Evolutionary conservation across 2,329 filamentous ascomycete genomes (phyloP).

Genomic region (Fusarium tricinctum): DNA sequence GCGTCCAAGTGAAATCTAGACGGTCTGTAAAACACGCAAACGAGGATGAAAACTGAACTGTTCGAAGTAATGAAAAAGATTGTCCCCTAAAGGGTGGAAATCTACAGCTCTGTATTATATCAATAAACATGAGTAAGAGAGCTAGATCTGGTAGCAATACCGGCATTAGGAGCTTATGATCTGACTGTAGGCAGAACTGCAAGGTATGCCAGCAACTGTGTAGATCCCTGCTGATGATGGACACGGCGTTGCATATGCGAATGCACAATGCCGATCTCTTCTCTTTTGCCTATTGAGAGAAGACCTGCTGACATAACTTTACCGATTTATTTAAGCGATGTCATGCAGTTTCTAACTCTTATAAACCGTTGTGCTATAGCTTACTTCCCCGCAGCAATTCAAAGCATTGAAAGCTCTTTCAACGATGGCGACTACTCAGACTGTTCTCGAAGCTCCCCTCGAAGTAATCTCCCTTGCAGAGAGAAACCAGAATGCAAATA

Average conservation of each 20-base stretch:
- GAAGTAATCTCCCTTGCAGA: background rate
- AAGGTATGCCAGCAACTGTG: background rate
- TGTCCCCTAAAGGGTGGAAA: too few species aligned
- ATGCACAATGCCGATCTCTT: background rate
- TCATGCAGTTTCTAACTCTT: background rate
- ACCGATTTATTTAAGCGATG: slow-evolving; percentile 19
- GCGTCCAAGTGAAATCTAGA: background rate
- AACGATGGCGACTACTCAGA: slow-evolving; percentile 18
- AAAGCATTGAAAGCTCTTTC: fast-evolving
- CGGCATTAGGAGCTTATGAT: too few species aligned
- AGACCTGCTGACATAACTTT: background rate
- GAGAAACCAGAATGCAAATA: background rate
- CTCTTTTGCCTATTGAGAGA: background rate
- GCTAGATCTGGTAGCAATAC: too few species aligned
- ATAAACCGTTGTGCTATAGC: background rate
- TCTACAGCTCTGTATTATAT: too few species aligned
- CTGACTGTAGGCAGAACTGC: too few species aligned
- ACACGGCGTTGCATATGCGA: background rate
- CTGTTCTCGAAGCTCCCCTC: background rate
- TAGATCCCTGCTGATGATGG: background rate
- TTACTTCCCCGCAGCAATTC: background rate
- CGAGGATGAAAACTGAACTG: too few species aligned
- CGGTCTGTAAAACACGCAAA: too few species aligned
- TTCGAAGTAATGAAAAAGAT: too few species aligned
- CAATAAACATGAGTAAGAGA: too few species aligned